Percentiles rank a stretch among this genome's conserved stretches.
Evolutionary conservation across 2,329 filamentous ascomycete species (phyloP).

Genomic region (Akanthomyces uredinophilus): DNA sequence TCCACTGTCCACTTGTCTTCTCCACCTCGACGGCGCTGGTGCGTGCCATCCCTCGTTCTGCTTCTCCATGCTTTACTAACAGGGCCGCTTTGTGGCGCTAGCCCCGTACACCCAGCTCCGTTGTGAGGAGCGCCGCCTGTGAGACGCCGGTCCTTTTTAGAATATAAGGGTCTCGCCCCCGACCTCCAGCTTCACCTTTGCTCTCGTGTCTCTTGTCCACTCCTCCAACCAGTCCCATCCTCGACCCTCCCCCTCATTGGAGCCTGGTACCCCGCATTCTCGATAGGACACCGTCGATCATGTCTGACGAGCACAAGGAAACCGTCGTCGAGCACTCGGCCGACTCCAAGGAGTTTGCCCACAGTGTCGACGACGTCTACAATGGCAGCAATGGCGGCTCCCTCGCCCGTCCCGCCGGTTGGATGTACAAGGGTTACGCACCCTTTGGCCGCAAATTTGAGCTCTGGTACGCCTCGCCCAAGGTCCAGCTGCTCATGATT

Average conservation of each 20-base stretch:
- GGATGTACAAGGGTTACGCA: slow-evolving; percentile 62
- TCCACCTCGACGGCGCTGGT: slow-evolving; percentile 5
- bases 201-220: slow-evolving; percentile 4
- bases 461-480: slow-evolving; percentile 69
- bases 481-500: slow-evolving; percentile 66
- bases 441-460: slow-evolving; percentile 42
- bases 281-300: slow-evolving; percentile 8
- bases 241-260: slow-evolving; percentile 3
- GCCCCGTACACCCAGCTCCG: slow-evolving; percentile 5
- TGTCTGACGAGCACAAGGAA: slow-evolving; percentile 13
- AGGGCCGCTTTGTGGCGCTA: slow-evolving; percentile 10
- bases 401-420: slow-evolving; percentile 42
- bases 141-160: background rate
- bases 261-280: slow-evolving; percentile 12
- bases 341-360: slow-evolving; percentile 7
- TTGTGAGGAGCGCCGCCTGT: slow-evolving; percentile 10
- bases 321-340: slow-evolving; percentile 11
- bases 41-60: slow-evolving; percentile 8
- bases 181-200: background rate
- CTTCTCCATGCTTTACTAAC: slow-evolving; percentile 11
- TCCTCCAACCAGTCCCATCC: background rate
- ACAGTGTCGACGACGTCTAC: background rate
- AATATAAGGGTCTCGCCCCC: slow-evolving; percentile 15
- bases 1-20: slow-evolving; percentile 14
- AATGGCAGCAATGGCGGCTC: background rate